Percentiles rank a stretch among this genome's conserved stretches.
phyloP scores from a whole-genome alignment of 257 asterid genomes.

The Striga asiatica region DNA sequence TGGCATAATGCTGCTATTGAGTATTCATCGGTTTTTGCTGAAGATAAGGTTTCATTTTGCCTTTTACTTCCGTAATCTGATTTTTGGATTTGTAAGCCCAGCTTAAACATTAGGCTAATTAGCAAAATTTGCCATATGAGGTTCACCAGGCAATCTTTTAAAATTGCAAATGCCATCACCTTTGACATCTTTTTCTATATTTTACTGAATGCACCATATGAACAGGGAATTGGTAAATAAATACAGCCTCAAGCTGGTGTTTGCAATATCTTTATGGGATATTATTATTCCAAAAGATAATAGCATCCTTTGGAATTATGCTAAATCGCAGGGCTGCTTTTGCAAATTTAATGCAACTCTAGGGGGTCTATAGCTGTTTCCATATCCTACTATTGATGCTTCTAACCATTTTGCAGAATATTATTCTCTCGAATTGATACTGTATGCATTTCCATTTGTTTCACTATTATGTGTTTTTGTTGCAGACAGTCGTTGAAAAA shows the following conservation, averaged over 20 bases:
- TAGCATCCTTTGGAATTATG: background rate
- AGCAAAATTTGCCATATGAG: background rate
- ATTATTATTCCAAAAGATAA: too few species aligned
- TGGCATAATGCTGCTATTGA: conserved; percentile 81
- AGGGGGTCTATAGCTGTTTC: background rate
- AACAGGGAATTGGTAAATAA: too few species aligned
- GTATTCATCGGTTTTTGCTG: conserved; percentile 31
- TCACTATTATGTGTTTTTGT: conserved; percentile 13
- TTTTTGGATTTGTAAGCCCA: background rate
- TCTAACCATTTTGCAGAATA: background rate
- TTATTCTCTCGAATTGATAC: background rate
- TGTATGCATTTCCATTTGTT: too few species aligned
- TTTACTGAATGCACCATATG: too few species aligned
- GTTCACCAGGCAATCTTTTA: too few species aligned
- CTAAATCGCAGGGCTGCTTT: background rate
- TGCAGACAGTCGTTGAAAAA: conserved; percentile 51
- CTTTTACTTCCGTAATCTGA: background rate
- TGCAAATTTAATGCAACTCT: background rate
- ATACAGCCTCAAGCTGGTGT: too few species aligned
- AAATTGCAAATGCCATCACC: too few species aligned
- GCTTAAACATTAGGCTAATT: background rate
- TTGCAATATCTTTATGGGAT: too few species aligned
- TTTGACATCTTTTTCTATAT: too few species aligned
- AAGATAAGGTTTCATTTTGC: conserved; percentile 40
- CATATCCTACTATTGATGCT: background rate